phyloP scores from a whole-genome alignment of 1,284 basidiomycete genomes.

The Schizophyllum amplum region DNA sequence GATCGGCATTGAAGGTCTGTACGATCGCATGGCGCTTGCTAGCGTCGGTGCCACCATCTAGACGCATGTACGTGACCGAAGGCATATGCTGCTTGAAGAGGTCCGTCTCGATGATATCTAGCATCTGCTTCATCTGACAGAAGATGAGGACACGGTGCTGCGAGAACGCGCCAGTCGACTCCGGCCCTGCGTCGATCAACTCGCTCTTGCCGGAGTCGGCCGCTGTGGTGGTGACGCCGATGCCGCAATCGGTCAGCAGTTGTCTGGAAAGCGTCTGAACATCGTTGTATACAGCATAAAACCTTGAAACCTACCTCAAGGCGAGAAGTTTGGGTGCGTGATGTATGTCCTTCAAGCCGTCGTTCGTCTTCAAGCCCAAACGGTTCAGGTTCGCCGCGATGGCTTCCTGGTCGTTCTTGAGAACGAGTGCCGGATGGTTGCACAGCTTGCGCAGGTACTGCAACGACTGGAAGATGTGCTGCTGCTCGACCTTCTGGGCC shows the following conservation, averaged over 20 bases:
- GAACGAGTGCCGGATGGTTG: constrained; percentile 90
- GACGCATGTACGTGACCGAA: constrained; percentile 93
- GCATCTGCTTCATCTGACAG: constrained; percentile 99
- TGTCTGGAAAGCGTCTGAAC: constrained; percentile 47
- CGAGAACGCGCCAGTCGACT: constrained; percentile 60
- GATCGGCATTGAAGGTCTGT: constrained; percentile 97
- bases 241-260: constrained; percentile 91
- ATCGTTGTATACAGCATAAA: no score
- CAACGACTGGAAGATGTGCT: constrained; percentile 92
- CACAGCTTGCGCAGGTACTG: constrained; percentile 97
- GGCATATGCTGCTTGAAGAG: constrained; percentile 92
- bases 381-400: constrained; percentile 51
- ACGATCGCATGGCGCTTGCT: constrained; percentile 92
- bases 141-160: constrained; percentile 98
- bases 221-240: constrained; percentile 62
- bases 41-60: constrained; percentile 87
- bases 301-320: constrained; percentile 53
- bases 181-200: constrained; percentile 47
- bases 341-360: constrained; percentile 68
- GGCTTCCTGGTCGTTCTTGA: constrained; percentile 62
- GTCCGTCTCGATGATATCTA: constrained; percentile 94
- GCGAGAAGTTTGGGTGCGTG: constrained; percentile 95
- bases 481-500: constrained; percentile 42
- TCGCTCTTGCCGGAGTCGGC: constrained; percentile 46
- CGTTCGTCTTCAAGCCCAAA: constrained; percentile 27